Conservation (phyloP, 2,329 filamentous ascomycete species). For the Berkeleyomyces rouxiae region DNA sequence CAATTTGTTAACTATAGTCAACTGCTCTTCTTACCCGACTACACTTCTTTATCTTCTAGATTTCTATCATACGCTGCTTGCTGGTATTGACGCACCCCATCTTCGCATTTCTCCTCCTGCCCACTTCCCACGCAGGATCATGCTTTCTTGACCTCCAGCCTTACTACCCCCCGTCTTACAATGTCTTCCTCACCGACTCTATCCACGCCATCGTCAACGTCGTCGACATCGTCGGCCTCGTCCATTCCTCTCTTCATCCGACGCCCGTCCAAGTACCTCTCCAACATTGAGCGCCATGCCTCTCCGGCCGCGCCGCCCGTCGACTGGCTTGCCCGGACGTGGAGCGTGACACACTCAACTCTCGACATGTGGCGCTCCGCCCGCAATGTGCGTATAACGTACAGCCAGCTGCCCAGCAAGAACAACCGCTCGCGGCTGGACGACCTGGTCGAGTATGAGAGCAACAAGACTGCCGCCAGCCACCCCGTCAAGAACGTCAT, state of each 20-base stretch:
- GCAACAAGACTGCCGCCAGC: constrained; percentile 26
- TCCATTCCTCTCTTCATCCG: constrained; percentile 4
- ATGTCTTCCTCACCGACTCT: background rate
- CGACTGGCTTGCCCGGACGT: constrained; percentile 47
- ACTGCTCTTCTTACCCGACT: background rate
- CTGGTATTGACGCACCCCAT: background rate
- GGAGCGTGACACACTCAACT: constrained; percentile 60
- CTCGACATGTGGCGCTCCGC: constrained; percentile 66
- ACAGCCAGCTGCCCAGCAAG: constrained; percentile 35
- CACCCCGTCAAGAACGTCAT: constrained; percentile 40
- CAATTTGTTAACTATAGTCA: too few species aligned
- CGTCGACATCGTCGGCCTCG: constrained; percentile 1
- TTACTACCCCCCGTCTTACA: background rate
- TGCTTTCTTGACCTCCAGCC: background rate
- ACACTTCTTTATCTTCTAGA: background rate
- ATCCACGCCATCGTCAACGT: background rate
- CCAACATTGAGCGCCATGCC: constrained; percentile 5
- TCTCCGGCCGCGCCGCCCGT: constrained; percentile 26
- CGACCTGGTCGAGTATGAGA: constrained; percentile 57
- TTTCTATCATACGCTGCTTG: background rate
- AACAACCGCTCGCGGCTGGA: constrained; percentile 37
- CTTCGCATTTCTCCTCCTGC: background rate
- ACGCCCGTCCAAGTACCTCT: constrained; percentile 9
- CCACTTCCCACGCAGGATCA: background rate
- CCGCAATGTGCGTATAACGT: constrained; percentile 67